Conservation (phyloP, 768 basidiomycete species). For the Trametes sanguinea region DNA sequence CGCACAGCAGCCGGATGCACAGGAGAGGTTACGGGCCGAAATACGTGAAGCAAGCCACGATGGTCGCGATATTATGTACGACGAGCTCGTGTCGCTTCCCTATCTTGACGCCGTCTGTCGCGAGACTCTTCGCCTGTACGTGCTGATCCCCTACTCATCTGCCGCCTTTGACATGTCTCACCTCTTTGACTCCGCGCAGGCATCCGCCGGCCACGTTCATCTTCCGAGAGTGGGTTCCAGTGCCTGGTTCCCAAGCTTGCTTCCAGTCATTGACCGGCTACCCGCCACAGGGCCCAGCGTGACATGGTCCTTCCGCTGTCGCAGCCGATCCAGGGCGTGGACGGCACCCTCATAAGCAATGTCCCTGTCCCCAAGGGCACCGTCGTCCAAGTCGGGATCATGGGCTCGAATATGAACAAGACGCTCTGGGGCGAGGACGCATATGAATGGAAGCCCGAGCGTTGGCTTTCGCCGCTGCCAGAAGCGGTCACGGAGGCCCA, state of each 20-base stretch:
- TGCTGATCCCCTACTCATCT: background rate
- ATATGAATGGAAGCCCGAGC: slow-evolving; percentile 44
- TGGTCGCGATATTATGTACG: slow-evolving; percentile 30
- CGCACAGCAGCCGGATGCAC: slow-evolving; percentile 18
- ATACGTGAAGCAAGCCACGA: slow-evolving; percentile 17
- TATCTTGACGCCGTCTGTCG: slow-evolving; percentile 41
- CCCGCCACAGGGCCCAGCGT: slow-evolving; percentile 28
- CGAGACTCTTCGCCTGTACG: slow-evolving; percentile 36
- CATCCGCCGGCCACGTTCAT: slow-evolving; percentile 25
- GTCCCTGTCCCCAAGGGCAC: slow-evolving; percentile 44
- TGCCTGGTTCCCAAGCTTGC: background rate
- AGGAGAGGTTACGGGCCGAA: slow-evolving; percentile 20
- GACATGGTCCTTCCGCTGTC: slow-evolving; percentile 47
- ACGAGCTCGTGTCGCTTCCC: slow-evolving; percentile 38
- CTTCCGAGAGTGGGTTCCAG: slow-evolving; percentile 21
- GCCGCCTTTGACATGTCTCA: background rate
- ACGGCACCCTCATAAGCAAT: slow-evolving; percentile 23
- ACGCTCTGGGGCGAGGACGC: slow-evolving; percentile 49
- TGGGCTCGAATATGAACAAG: slow-evolving; percentile 43
- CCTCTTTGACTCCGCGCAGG: background rate
- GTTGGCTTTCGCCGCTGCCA: slow-evolving; percentile 40
- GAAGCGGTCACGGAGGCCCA: slow-evolving; percentile 22
- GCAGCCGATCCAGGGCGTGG: slow-evolving; percentile 23
- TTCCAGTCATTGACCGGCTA: background rate
- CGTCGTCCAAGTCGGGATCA: slow-evolving; percentile 40